A percentile compares a stretch with the other conserved stretches of the same genome.
Evolutionary conservation across 306 rosid species (phyloP).

Genomic region (Luffa aegyptiaca): DNA sequence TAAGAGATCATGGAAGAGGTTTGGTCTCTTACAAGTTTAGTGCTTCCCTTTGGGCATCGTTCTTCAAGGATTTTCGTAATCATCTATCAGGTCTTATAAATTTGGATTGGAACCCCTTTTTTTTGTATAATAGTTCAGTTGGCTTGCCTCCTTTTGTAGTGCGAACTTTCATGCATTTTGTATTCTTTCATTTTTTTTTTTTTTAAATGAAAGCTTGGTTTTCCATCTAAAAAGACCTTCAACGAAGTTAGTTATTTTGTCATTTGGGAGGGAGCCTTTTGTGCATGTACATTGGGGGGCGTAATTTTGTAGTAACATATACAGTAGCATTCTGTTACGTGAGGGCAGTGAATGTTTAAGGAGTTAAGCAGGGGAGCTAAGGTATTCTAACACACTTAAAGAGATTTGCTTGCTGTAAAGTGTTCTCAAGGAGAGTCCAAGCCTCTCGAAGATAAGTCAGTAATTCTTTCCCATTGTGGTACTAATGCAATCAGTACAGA

Average conservation of each 20-base stretch:
- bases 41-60: background rate
- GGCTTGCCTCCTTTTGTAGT: background rate
- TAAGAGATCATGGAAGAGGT: background rate
- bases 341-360: background rate
- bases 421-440: background rate
- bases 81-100: background rate
- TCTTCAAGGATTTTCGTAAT: background rate
- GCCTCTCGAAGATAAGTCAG: background rate
- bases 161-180: background rate
- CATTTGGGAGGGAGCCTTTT: background rate
- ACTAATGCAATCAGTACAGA: background rate
- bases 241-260: background rate
- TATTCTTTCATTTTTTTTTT: background rate
- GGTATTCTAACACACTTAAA: background rate
- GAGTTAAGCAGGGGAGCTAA: background rate
- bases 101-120: background rate
- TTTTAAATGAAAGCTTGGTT: too few species aligned
- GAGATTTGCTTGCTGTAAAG: too few species aligned
- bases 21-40: background rate
- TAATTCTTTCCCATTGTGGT: background rate
- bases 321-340: background rate
- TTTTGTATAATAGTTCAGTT: background rate
- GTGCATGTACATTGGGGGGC: background rate
- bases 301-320: background rate
- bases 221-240: too few species aligned